A percentile compares a stretch with the other conserved stretches of the same genome.
Evolutionary conservation across 2,329 filamentous ascomycete genomes (phyloP).

Genomic region (Beauveria bassiana): DNA sequence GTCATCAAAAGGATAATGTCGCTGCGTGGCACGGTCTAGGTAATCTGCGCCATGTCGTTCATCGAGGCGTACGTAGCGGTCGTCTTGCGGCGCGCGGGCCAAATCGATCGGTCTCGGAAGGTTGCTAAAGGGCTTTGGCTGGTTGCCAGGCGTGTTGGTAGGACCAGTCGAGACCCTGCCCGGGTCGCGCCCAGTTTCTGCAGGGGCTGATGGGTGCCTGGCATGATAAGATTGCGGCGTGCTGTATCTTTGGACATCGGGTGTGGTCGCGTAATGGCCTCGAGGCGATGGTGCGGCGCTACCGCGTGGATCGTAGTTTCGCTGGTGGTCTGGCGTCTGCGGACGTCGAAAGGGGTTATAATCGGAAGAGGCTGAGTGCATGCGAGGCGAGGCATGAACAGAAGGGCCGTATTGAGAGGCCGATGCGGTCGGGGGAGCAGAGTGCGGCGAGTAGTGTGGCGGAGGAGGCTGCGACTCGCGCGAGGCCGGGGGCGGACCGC

Average conservation of each 20-base stretch:
- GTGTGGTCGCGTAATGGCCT: conserved; percentile 45
- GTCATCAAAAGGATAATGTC: conserved; percentile 43
- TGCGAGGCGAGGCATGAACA: conserved; percentile 48
- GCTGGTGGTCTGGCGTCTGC: conserved; percentile 63
- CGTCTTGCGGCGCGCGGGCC: conserved; percentile 32
- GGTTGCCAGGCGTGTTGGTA: conserved; percentile 43
- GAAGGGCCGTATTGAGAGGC: conserved; percentile 39
- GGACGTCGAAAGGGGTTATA: conserved; percentile 58
- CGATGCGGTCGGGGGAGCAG: conserved; percentile 29
- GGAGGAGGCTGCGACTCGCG: conserved; percentile 35
- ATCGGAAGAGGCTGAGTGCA: conserved; percentile 48
- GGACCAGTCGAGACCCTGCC: conserved; percentile 31
- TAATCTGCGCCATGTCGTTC: conserved; percentile 41
- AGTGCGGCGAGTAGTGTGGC: conserved; percentile 36
- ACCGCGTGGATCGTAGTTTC: conserved; percentile 43
- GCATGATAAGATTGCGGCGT: conserved; percentile 50
- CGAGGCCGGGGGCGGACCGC: conserved; percentile 37
- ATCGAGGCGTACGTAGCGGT: conserved; percentile 42
- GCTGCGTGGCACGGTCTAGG: conserved; percentile 41
- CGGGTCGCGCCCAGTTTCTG: conserved; percentile 36
- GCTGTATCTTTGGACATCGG: conserved; percentile 47
- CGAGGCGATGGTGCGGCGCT: conserved; percentile 41
- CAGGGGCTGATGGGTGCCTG: conserved; percentile 39
- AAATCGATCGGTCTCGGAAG: conserved; percentile 40
- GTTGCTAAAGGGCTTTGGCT: conserved; percentile 42